Conservation (phyloP, 2,329 filamentous ascomycete genomes). For the Trichoderma simmonsii region DNA sequence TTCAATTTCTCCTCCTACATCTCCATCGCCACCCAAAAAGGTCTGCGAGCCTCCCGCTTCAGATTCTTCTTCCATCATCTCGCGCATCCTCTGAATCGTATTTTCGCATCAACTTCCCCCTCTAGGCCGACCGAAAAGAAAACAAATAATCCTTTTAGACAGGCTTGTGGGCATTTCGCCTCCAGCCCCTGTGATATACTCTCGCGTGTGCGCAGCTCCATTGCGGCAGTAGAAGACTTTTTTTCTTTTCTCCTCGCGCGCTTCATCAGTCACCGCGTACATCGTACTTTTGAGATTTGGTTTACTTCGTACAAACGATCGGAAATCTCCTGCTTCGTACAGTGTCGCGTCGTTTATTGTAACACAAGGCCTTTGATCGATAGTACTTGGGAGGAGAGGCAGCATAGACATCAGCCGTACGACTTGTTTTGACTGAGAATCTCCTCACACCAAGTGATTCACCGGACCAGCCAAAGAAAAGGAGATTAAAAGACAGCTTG, state of each 20-base stretch:
- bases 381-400: slow-evolving; percentile 14
- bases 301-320: slow-evolving; percentile 22
- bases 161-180: slow-evolving; percentile 13
- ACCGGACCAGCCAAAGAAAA: slow-evolving; percentile 5
- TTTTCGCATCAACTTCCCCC: background rate
- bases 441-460: slow-evolving; percentile 20
- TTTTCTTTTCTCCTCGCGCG: slow-evolving; percentile 19
- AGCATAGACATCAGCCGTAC: slow-evolving; percentile 17
- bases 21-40: slow-evolving; percentile 7
- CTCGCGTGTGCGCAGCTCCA: slow-evolving; percentile 19
- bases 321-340: slow-evolving; percentile 13
- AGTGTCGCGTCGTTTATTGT: slow-evolving; percentile 19
- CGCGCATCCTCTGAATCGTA: background rate
- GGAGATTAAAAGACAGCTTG: background rate
- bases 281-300: slow-evolving; percentile 21
- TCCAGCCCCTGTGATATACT: slow-evolving; percentile 20
- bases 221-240: slow-evolving; percentile 24
- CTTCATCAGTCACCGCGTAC: slow-evolving; percentile 18
- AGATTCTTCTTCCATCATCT: background rate
- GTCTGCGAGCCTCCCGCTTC: background rate
- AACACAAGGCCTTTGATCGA: slow-evolving; percentile 18
- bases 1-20: slow-evolving; percentile 19
- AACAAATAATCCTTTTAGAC: slow-evolving; percentile 4
- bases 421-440: slow-evolving; percentile 14
- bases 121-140: slow-evolving; percentile 9